Conservation (phyloP, 2,329 filamentous ascomycete species). For the Penicillium fuscoglaucum region DNA sequence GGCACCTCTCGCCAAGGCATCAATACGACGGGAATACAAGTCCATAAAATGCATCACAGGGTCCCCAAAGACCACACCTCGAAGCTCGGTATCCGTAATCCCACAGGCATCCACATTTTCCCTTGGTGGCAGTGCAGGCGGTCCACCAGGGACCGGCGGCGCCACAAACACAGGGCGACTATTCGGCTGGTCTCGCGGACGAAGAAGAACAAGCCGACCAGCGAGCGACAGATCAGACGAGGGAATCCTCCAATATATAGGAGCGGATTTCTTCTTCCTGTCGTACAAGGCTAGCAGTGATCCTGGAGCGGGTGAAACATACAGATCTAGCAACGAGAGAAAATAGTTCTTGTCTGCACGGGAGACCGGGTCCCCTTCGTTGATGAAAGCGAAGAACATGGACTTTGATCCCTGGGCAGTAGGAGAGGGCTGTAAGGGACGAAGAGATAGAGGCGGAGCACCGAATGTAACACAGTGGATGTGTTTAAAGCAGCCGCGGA, state of each 20-base stretch:
- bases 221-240: conserved; percentile 14
- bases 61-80: conserved; percentile 76
- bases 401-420: conserved; percentile 59
- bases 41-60: conserved; percentile 78
- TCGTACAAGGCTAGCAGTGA: conserved; percentile 11
- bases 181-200: conserved; percentile 54
- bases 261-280: conserved; percentile 28
- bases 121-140: conserved; percentile 49
- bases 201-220: conserved; percentile 21
- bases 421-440: conserved; percentile 64
- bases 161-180: conserved; percentile 66
- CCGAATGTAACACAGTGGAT: conserved; percentile 86
- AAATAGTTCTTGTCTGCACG: conserved; percentile 77
- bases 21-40: conserved; percentile 70
- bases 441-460: conserved; percentile 72
- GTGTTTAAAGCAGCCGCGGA: conserved; percentile 71
- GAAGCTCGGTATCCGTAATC: conserved; percentile 66
- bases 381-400: conserved; percentile 76
- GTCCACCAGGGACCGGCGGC: conserved; percentile 69
- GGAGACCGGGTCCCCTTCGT: conserved; percentile 80
- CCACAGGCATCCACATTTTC: conserved; percentile 69
- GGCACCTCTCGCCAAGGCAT: conserved; percentile 68
- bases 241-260: conserved; percentile 13
- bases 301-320: conserved; percentile 60
- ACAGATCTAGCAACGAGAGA: conserved; percentile 68